Evolutionary conservation across 768 basidiomycete genomes (phyloP).

Genomic region (Plicaturopsis crispa): DNA sequence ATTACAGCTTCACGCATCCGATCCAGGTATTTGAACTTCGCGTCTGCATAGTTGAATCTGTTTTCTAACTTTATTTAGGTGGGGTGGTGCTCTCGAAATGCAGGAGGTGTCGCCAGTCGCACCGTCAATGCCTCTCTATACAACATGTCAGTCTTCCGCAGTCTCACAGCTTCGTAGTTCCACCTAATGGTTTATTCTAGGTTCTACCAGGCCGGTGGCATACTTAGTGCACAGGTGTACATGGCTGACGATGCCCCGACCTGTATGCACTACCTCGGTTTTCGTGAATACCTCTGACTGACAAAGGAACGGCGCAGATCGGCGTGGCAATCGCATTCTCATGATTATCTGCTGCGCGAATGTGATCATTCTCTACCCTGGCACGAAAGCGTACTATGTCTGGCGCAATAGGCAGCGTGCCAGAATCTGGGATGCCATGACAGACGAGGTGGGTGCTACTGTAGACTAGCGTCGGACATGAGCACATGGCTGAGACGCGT

Average conservation of each 20-base stretch:
- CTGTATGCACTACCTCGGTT: slow-evolving; percentile 26
- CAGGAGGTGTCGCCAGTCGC: slow-evolving; percentile 50
- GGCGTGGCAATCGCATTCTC: slow-evolving; percentile 50
- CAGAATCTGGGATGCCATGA: slow-evolving; percentile 53
- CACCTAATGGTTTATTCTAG: slow-evolving; percentile 13
- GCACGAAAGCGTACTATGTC: slow-evolving; percentile 45
- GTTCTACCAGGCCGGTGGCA: slow-evolving; percentile 34
- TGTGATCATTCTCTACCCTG: slow-evolving; percentile 41
- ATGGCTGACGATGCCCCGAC: slow-evolving; percentile 46
- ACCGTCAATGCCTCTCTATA: slow-evolving; percentile 55
- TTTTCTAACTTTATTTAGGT: slow-evolving; percentile 22
- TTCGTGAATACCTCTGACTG: not conserved
- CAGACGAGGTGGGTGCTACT: slow-evolving; percentile 25
- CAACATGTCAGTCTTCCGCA: slow-evolving; percentile 46
- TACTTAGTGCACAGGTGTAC: slow-evolving; percentile 48
- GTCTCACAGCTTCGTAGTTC: not conserved
- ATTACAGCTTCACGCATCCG: slow-evolving; percentile 10
- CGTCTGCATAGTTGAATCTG: no score
- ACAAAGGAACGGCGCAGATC: slow-evolving; percentile 35
- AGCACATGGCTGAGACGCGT: not conserved
- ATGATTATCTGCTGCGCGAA: slow-evolving; percentile 46
- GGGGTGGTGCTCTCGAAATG: slow-evolving; percentile 53
- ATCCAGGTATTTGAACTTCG: slow-evolving; percentile 20
- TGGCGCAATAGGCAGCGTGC: slow-evolving; percentile 51
- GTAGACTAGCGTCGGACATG: no score